A percentile compares a stretch with the other conserved stretches of the same genome.
Evolutionary conservation across 2,329 filamentous ascomycete species (phyloP).

Genomic region (Mariannaea elegans): DNA sequence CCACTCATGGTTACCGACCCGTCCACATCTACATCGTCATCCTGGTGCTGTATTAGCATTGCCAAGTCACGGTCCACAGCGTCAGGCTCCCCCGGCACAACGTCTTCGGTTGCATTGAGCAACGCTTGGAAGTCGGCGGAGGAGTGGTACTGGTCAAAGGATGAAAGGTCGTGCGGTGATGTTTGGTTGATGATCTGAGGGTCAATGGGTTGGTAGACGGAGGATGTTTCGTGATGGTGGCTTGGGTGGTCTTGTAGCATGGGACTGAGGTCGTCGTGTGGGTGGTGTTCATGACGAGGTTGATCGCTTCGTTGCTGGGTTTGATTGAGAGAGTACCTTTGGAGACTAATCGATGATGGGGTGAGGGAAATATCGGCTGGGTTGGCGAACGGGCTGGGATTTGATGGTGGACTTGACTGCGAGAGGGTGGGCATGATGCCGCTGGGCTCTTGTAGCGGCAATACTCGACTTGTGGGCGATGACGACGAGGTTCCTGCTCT

Average conservation of each 20-base stretch:
- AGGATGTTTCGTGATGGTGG: constrained; percentile 44
- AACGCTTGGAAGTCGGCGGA: constrained; percentile 64
- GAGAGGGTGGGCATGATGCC: constrained; percentile 40
- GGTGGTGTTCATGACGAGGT: constrained; percentile 13
- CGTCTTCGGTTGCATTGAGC: constrained; percentile 57
- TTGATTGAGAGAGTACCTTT: constrained; percentile 38
- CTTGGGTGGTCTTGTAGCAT: constrained; percentile 44
- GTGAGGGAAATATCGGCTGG: constrained; percentile 57
- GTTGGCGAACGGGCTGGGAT: constrained; percentile 55
- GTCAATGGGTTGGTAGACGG: constrained; percentile 65
- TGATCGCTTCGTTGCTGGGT: constrained; percentile 29
- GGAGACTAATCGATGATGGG: constrained; percentile 50
- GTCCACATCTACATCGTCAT: constrained; percentile 43
- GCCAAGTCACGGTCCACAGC: constrained; percentile 60
- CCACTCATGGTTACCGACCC: constrained; percentile 31
- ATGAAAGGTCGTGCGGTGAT: constrained; percentile 44
- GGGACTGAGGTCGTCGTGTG: constrained; percentile 33
- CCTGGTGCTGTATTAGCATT: constrained; percentile 60
- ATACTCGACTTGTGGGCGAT: constrained; percentile 32
- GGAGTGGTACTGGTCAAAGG: constrained; percentile 53
- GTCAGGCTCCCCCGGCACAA: constrained; percentile 45
- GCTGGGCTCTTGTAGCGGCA: constrained; percentile 43
- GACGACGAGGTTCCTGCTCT: constrained; percentile 25
- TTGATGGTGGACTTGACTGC: constrained; percentile 36
- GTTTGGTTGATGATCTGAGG: constrained; percentile 65